Evolutionary conservation across 2,329 filamentous ascomycete genomes (phyloP), one percentile per base, ranked within the genome.

Genomic region (Sporothrix mexicana): DNA sequence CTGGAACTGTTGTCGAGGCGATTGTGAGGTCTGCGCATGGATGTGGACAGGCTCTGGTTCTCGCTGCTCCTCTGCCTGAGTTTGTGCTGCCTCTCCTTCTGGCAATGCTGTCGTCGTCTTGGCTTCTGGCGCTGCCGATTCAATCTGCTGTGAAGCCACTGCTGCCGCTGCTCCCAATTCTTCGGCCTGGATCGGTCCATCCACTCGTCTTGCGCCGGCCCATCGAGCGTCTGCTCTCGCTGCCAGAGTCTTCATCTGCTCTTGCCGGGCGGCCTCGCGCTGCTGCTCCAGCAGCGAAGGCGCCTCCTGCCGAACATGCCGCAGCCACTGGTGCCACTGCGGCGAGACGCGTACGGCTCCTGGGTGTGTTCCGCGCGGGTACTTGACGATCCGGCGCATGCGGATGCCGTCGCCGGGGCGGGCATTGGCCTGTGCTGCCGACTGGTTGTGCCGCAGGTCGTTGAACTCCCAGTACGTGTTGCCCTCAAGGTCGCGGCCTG

Each of bases 401-500:
- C 87, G 43, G 64, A 30, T 15, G 55, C 36, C 64, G 59, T 43
- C 47, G 43, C 30, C 69, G 10, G 66, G 64, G 67, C 83, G 80
- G 77, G 73, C 49, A 8, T 30, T 62, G 12, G 70, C 69, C 49
- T 55, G 49, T 23, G 69, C 69, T 0, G 53, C 47, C 51, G 74
- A 64, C 73, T 81, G 80, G 73, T 83, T 82, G 74, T 81, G 81
- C 71, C 84, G 83, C 7, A 81, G 77, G 76, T 90, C 86, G 73
- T 85, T 85, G 81, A 92, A 91, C 77, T 91, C 88, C 89, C 90
- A 92, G 83, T 87, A 92, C 3, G 90, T 91, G 81, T 92, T 91
- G 72, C 89, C 89, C 30, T 88, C 78, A 73, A 91, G 88, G 78
- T 92, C 90, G 77, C 87, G 84, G 76, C 90, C 90, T 91, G 75